Percentiles rank a stretch among this genome's conserved stretches.
These are phyloP conservation scores for Lomentospora prolificans DNA, from an alignment of 2,329 filamentous ascomycete genomes.

Conservation along the genomic window DNA sequence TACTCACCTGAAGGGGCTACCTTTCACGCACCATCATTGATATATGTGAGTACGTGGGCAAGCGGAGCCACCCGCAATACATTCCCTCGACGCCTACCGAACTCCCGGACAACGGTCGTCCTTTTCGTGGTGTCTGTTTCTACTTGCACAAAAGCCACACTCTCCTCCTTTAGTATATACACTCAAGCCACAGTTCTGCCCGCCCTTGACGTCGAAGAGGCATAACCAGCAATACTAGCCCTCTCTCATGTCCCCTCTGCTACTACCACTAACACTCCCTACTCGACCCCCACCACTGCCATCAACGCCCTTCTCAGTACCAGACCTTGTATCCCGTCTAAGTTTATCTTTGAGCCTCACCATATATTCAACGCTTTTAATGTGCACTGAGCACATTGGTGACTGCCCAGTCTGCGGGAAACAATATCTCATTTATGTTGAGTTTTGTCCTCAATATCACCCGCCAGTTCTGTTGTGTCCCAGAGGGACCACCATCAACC, in stretches of 20 bases:
- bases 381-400: slow-evolving; percentile 49
- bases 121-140: not conserved
- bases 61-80: not conserved
- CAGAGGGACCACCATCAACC: slow-evolving; percentile 27
- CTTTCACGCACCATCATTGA: not conserved
- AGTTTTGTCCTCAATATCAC: slow-evolving; percentile 42
- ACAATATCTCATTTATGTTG: slow-evolving; percentile 47
- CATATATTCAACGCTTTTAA: slow-evolving; percentile 28
- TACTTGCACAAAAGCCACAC: slow-evolving; percentile 1
- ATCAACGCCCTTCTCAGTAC: not conserved
- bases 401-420: slow-evolving; percentile 51
- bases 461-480: slow-evolving; percentile 39
- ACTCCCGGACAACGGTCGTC: not conserved
- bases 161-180: not conserved
- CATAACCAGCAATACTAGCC: not conserved
- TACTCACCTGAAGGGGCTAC: not conserved
- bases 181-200: slow-evolving; percentile 1
- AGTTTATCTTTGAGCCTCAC: not conserved
- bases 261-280: slow-evolving; percentile 1
- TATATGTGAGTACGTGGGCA: not conserved
- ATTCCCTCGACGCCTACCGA: not conserved
- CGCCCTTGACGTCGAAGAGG: not conserved
- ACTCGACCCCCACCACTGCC: slow-evolving; percentile 2
- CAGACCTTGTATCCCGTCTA: not conserved
- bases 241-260: slow-evolving; percentile 2